These are phyloP conservation scores for Viola pubescens DNA, from an alignment of 441 rosid genomes.

Conservation along the genomic window DNA sequence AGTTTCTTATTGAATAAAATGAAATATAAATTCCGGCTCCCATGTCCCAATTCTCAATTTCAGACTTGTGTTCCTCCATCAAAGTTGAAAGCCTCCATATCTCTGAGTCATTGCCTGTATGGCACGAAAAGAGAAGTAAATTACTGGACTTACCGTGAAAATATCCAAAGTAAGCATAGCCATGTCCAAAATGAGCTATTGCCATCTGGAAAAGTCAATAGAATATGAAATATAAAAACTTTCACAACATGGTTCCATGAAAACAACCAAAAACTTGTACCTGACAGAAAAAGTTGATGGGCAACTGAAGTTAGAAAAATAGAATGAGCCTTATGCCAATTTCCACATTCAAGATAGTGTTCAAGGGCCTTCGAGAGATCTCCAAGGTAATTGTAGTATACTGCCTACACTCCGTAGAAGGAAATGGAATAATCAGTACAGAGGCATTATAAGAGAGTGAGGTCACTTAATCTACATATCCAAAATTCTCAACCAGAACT, in stretches of 20 bases:
- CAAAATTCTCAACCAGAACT: neutral
- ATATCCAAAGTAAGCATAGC: neutral
- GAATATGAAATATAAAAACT: neutral
- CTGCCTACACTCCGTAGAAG: constrained; percentile 49
- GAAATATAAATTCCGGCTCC: constrained; percentile 84
- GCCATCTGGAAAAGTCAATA: neutral
- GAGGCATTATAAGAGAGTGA: neutral
- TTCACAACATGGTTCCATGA: neutral
- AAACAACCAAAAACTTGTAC: constrained; percentile 28
- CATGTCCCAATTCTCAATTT: constrained; percentile 94
- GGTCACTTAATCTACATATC: neutral
- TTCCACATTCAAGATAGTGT: constrained; percentile 70
- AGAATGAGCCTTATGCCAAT: constrained; percentile 91
- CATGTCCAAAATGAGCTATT: neutral
- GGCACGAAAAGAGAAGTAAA: constrained; percentile 11
- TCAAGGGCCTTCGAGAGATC: constrained; percentile 74
- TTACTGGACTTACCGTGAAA: constrained; percentile 1
- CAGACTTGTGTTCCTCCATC: constrained; percentile 87
- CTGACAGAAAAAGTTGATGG: constrained; percentile 68
- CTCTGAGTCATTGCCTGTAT: constrained; percentile 69
- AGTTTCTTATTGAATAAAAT: constrained; percentile 62
- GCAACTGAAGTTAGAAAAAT: constrained; percentile 74
- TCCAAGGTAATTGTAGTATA: constrained; percentile 61
- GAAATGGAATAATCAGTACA: constrained; percentile 12
- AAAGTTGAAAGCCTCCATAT: constrained; percentile 70